phyloP scores from a whole-genome alignment of 345 rosid species.

The Lepidium africanum region DNA sequence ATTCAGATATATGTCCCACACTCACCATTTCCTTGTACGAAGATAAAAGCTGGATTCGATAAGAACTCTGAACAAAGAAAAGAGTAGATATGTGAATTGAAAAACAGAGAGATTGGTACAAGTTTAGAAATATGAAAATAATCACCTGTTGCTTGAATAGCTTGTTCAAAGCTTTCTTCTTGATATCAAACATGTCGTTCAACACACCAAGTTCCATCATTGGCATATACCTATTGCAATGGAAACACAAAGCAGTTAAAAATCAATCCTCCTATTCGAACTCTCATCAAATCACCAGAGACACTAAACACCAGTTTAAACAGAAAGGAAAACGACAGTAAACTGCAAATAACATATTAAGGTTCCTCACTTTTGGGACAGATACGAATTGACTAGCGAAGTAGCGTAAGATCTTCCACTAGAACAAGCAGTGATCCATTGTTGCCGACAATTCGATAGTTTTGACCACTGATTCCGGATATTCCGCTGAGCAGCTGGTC shows the following conservation, averaged over 20 bases:
- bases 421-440: constrained; percentile 57
- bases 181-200: constrained; percentile 56
- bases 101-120: not conserved
- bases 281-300: not conserved
- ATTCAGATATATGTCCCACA: not conserved
- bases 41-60: constrained; percentile 17
- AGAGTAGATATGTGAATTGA: not conserved
- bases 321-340: not conserved
- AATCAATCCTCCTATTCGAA: not conserved
- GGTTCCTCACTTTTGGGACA: constrained; percentile 48
- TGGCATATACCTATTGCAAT: constrained; percentile 50
- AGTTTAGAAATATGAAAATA: too few species aligned
- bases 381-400: constrained; percentile 65
- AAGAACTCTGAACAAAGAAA: constrained; percentile 40
- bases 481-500: constrained; percentile 81
- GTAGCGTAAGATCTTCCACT: constrained; percentile 65
- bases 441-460: constrained; percentile 41
- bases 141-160: constrained; percentile 61
- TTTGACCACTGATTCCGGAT: constrained; percentile 90
- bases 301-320: not conserved
- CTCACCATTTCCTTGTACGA: constrained; percentile 68
- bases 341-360: not conserved
- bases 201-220: constrained; percentile 74
- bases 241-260: not conserved
- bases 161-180: constrained; percentile 61